Percentiles rank a stretch among this genome's conserved stretches.
These are phyloP conservation scores for Debaryomyces fabryi DNA, from an alignment of 1,139 yeast genomes.

Conservation along the genomic window DNA sequence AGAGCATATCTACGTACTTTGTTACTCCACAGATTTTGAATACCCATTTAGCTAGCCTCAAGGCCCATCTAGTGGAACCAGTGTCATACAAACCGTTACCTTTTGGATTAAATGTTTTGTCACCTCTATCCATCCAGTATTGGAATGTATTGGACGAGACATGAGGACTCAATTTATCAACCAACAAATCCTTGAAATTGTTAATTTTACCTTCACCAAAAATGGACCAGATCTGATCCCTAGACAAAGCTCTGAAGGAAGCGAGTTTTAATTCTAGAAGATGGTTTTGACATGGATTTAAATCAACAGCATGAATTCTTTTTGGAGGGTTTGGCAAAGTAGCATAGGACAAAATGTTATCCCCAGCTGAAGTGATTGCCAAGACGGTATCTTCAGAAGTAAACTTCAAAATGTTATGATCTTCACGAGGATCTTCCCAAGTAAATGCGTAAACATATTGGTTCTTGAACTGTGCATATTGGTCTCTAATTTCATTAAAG, in stretches of 20 bases:
- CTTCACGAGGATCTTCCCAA: slow-evolving; percentile 91
- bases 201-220: slow-evolving; percentile 75
- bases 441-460: slow-evolving; percentile 86
- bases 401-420: slow-evolving; percentile 64
- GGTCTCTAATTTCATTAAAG: slow-evolving; percentile 70
- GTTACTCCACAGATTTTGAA: slow-evolving; percentile 60
- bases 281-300: slow-evolving; percentile 83
- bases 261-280: slow-evolving; percentile 78
- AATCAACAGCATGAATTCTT: slow-evolving; percentile 80
- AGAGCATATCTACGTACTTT: slow-evolving; percentile 54
- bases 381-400: slow-evolving; percentile 68
- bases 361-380: slow-evolving; percentile 88
- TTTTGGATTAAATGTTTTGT: slow-evolving; percentile 51
- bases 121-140: slow-evolving; percentile 73
- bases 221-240: slow-evolving; percentile 67
- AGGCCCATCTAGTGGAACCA: slow-evolving; percentile 86
- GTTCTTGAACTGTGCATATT: slow-evolving; percentile 70
- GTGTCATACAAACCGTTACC: slow-evolving; percentile 71
- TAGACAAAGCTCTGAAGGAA: slow-evolving; percentile 58
- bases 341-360: slow-evolving; percentile 75
- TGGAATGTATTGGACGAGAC: slow-evolving; percentile 81
- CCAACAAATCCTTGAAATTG: slow-evolving; percentile 47
- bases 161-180: slow-evolving; percentile 62
- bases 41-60: slow-evolving; percentile 63
- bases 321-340: slow-evolving; percentile 70